Evolutionary conservation across 495 filamentous ascomycete genomes (phyloP), one percentile per base, ranked within the genome.

Genomic region (Pseudomonodictys pantanalensis): DNA sequence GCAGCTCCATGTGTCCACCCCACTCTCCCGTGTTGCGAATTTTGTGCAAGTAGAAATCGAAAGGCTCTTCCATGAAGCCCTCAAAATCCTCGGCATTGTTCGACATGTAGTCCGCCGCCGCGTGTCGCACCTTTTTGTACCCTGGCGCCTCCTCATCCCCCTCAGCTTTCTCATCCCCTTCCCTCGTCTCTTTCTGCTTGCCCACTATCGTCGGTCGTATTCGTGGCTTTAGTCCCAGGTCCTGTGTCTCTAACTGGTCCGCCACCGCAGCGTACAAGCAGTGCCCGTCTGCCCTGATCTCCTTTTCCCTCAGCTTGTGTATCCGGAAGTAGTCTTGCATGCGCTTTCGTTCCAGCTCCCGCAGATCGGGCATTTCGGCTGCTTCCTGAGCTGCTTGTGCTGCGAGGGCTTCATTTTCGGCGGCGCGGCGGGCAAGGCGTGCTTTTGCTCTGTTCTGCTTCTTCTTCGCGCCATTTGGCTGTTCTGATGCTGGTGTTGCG

Each of bases 211-310:
- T 58, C 2, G 60, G 45, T 29, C 58, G 30, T 20, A 72, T 65
- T 42, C 55, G 64, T 17, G 81, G 79, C 49, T 71, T 74, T 54
- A 81, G 68, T 1, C 76, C 81, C 10, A 85, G 66, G 3, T 71
- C 75, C 11, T 73, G 56, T 24, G 72, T 70, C 26, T 69, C 70
- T 38, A 97, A 75, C 73, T 96, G 91, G 68, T 91, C 89, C 38
- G 92, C 92, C 41, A 98, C 78, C 1, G 95, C 91, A 6, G 89
- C 86, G 75, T 96, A 98, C n/a, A 98, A 77, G 71, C 93, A 98
- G 68, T 98, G 93, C 0, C 93, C 93, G 68, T 98, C 92, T 0
- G 93, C 91, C 17, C 79, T 82, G 25, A 97, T 90, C 53, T 88
- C 83, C 51, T 88, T 79, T 76, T 97, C 91, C 20, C 75, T 79